Evolutionary conservation across 1,284 basidiomycete genomes (phyloP).

Genomic region (Puccinia hordei): DNA sequence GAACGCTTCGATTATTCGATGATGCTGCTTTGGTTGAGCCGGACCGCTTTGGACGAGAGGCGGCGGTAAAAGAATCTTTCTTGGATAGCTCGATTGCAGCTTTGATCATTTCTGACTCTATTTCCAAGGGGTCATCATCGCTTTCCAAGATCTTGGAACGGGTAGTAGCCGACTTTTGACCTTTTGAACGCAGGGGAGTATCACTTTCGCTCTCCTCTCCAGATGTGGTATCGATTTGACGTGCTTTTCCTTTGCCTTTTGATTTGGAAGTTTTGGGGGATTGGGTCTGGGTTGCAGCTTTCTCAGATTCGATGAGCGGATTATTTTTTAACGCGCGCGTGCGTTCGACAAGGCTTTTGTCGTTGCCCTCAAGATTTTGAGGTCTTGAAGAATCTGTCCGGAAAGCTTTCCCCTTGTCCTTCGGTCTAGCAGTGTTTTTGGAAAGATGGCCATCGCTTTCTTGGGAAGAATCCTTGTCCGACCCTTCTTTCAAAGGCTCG

Average conservation of each 20-base stretch:
- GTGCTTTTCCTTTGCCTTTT: conserved; percentile 25
- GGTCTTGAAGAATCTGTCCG: background rate
- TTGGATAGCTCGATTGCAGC: conserved; percentile 46
- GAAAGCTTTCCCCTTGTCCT: background rate
- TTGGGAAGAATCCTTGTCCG: background rate
- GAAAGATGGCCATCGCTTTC: background rate
- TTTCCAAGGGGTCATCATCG: background rate
- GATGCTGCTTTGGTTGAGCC: background rate
- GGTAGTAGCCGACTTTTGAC: background rate
- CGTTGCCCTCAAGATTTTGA: background rate
- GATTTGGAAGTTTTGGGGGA: background rate
- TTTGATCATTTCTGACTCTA: conserved; percentile 40
- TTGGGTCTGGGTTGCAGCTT: background rate
- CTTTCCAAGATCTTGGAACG: background rate
- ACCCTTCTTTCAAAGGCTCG: background rate
- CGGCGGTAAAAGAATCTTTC: conserved; percentile 3
- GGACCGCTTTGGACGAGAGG: background rate
- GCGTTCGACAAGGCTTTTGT: background rate
- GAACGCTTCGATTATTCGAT: background rate
- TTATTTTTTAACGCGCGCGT: background rate
- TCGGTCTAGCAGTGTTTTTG: background rate
- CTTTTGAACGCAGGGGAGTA: background rate
- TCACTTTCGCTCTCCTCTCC: conserved; percentile 19
- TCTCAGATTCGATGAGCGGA: background rate
- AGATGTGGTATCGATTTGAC: conserved; percentile 10